Conservation (phyloP, 495 filamentous ascomycete genomes). For the Talaromyces liani region DNA sequence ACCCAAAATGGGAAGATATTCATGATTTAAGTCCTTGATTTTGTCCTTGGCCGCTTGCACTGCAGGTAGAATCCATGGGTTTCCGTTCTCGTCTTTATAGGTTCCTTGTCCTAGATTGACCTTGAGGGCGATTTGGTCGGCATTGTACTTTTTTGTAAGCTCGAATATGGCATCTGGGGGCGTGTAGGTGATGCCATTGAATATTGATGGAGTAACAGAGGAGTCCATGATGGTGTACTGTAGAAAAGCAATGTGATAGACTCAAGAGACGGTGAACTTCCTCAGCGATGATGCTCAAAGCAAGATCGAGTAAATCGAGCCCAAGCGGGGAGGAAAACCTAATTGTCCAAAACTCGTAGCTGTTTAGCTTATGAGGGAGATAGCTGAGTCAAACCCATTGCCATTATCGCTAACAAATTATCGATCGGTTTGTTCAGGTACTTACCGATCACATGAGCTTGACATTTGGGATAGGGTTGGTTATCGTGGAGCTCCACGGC, state of each 20-base stretch:
- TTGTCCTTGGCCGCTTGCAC: constrained; percentile 17
- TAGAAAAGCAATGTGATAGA: background rate
- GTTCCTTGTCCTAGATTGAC: constrained; percentile 31
- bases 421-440: background rate
- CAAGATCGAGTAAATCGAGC: background rate
- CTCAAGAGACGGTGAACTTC: background rate
- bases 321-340: background rate
- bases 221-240: background rate
- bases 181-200: constrained; percentile 18
- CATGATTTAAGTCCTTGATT: constrained; percentile 17
- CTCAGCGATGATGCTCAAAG: background rate
- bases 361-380: background rate
- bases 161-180: constrained; percentile 31
- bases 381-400: background rate
- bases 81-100: constrained; percentile 30
- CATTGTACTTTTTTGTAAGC: constrained; percentile 22
- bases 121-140: constrained; percentile 22
- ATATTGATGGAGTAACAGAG: constrained; percentile 11
- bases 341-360: background rate
- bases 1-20: constrained; percentile 32
- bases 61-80: constrained; percentile 34
- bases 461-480: background rate
- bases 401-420: background rate
- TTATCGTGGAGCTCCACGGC: background rate
- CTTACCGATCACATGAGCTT: background rate